Evolutionary conservation across 2,329 filamentous ascomycete genomes (phyloP), one percentile per base, ranked within the genome.

Genomic region (Aspergillus sp.): DNA sequence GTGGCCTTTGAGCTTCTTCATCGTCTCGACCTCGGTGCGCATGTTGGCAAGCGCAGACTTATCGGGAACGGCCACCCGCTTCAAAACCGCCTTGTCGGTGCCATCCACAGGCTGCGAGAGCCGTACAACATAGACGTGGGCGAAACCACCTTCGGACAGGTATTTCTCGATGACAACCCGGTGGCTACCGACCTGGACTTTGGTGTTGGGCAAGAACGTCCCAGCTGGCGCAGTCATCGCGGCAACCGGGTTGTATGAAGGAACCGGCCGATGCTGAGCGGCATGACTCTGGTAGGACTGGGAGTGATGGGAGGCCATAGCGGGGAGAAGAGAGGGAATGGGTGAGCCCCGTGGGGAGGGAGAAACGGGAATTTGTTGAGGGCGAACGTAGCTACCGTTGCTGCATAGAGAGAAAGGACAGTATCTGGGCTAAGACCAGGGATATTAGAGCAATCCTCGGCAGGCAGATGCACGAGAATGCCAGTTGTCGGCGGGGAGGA

Each of bases 1-100:
- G 82, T 98, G 95, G 57, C 95, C 95, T 81, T 96, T 96, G 68
- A 99, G 83, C 77, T 95, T 93, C 86, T 99, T 99, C 95, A 99
- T 99, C 13, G 95, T 99, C 80, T 99, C 95, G 67, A 99, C 95
- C 82, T 99, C 95, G 65, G 88, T 98, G 75, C 95, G 88, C 95
- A 99, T 98, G 75, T 90, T 93, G 62, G 91, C 90, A 77, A 99
- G 82, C 58, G 93, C 86, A 64, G 96, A 90, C 82, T 96, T 97
- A 77, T 99, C 95, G 33, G 95, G 92, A 52, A 98, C 95, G 37
- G 95, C 95, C 58, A 99, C 95, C 71, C 95, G 84, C 82, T 99
- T 97, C 70, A 97, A 81, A 49, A 97, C 93, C 12, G 91, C 92
- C 67, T 86, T 81, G 67, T 96, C 89, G 63, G 89, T 88, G 61